Percentiles rank a stretch among this genome's conserved stretches.
Conservation (phyloP, 495 filamentous ascomycete genomes). For the Hypoxylon subgilvum region DNA sequence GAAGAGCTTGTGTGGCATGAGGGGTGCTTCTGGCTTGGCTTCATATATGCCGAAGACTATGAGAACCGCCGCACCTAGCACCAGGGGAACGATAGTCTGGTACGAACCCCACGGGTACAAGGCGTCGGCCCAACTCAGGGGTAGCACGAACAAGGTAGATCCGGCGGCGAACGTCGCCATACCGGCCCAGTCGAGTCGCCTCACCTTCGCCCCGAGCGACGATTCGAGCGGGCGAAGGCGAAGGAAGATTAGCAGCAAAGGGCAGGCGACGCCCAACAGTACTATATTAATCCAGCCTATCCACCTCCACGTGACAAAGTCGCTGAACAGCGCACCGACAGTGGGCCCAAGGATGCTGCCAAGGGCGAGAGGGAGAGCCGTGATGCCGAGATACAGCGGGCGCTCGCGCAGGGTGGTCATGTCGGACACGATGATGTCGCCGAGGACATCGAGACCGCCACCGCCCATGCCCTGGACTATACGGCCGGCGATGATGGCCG, state of each 20-base stretch:
- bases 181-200: slow-evolving; percentile 54
- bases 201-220: slow-evolving; percentile 32
- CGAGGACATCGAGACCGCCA: slow-evolving; percentile 74
- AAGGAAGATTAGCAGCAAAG: slow-evolving; percentile 44
- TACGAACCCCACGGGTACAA: slow-evolving; percentile 52
- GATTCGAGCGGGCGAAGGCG: slow-evolving; percentile 35
- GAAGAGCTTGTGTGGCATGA: slow-evolving; percentile 48
- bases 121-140: slow-evolving; percentile 51
- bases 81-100: slow-evolving; percentile 46
- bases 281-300: slow-evolving; percentile 54
- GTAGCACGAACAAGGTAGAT: slow-evolving; percentile 43
- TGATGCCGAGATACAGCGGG: slow-evolving; percentile 46
- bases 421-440: slow-evolving; percentile 77
- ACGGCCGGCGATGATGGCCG: slow-evolving; percentile 73
- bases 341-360: slow-evolving; percentile 45
- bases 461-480: slow-evolving; percentile 78
- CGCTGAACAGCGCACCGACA: slow-evolving; percentile 46
- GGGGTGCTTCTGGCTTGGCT: slow-evolving; percentile 34
- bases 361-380: slow-evolving; percentile 45
- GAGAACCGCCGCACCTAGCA: slow-evolving; percentile 45
- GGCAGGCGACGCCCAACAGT: slow-evolving; percentile 31
- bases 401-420: slow-evolving; percentile 47
- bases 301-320: slow-evolving; percentile 48
- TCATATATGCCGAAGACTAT: slow-evolving; percentile 48
- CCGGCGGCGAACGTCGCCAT: slow-evolving; percentile 47